phyloP scores from a whole-genome alignment of 495 filamentous ascomycete genomes.

The Aspergillus egyptiacus region DNA sequence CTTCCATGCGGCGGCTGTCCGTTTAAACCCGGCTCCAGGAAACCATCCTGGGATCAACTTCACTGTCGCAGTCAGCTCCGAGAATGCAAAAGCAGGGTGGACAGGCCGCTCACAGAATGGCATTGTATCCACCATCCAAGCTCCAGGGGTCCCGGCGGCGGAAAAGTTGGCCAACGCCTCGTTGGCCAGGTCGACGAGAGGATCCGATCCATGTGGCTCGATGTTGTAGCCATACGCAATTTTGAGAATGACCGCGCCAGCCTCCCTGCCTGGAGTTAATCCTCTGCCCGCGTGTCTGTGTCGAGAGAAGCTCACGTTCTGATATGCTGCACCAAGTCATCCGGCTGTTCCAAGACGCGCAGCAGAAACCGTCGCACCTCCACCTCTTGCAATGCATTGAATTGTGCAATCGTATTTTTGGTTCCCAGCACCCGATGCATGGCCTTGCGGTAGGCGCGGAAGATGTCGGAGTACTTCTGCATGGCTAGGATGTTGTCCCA shows the following conservation, averaged over 20 bases:
- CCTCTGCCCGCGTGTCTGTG: background rate
- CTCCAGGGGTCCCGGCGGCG: constrained; percentile 30
- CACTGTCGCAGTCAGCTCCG: constrained; percentile 19
- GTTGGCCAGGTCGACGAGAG: constrained; percentile 34
- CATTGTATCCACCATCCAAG: constrained; percentile 38
- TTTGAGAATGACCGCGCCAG: constrained; percentile 40
- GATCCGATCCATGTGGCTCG: constrained; percentile 33
- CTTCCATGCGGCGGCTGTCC: constrained; percentile 31
- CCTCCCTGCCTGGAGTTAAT: constrained; percentile 16
- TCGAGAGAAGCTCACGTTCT: constrained; percentile 23
- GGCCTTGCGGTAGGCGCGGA: constrained; percentile 39
- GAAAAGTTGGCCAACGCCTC: constrained; percentile 35
- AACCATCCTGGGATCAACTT: constrained; percentile 43
- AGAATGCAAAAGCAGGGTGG: background rate
- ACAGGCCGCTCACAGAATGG: constrained; percentile 20
- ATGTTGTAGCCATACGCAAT: constrained; percentile 43
- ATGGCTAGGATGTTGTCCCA: constrained; percentile 34
- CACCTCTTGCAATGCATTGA: constrained; percentile 28
- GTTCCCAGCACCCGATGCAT: constrained; percentile 29
- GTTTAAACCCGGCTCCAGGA: constrained; percentile 46
- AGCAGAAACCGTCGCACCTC: constrained; percentile 38
- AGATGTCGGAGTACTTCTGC: constrained; percentile 31
- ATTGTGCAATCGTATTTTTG: constrained; percentile 22
- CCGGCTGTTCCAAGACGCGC: constrained; percentile 30
- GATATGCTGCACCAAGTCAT: constrained; percentile 29